Base-by-base conservation (phyloP, 139 green algal species). In the Tetraselmis chui region DNA sequence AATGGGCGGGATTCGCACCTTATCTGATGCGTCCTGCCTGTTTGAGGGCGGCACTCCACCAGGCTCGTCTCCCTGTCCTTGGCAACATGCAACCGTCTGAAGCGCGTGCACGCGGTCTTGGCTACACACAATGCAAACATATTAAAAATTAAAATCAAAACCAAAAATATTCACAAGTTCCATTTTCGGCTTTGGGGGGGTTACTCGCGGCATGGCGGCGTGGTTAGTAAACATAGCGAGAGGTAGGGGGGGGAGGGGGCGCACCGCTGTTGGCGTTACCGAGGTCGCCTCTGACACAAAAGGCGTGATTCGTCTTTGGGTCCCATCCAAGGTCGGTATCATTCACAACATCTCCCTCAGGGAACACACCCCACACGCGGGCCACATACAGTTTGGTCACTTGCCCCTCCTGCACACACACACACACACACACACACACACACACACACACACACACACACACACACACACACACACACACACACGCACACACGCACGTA, bases 311-410 rank as follows among this genome's bases (percentile, higher is more conserved):
- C 81, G 77, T 85, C 2, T 81, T 83, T 0, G 85, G 59, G 59
- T 94, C 88, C 92, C 92, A 95, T 2, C 75, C 59, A 76, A 95
- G 86, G 0, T 88, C 76, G n/a, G 79, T 79, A 58, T 89, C 76
- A 23, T 90, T 80, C 22, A 80, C 78, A 23, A 92, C n/a, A 0
- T 81, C 76, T 1, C 76, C 82, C 2, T 85, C 76, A 23, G 89
- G 90, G 79, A 97, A 96, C 2, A 79, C 76, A 23, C 94, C 94
- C 74, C 83, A 26, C 81, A 98, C 94, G 0, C 92, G 85, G 0
- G 95, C 95, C 59, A 98, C 81, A 83, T 98, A 98, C 59, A 90
- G 79, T 89, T 98, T 98, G 2, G 87, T 29, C 76, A 97, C 88
- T 31, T 81, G 31, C 1, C 86, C 77, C 1, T 86, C 81, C 83